phyloP scores from a whole-genome alignment of 176 grass and related monocot genomes.

The Lolium multiflorum region DNA sequence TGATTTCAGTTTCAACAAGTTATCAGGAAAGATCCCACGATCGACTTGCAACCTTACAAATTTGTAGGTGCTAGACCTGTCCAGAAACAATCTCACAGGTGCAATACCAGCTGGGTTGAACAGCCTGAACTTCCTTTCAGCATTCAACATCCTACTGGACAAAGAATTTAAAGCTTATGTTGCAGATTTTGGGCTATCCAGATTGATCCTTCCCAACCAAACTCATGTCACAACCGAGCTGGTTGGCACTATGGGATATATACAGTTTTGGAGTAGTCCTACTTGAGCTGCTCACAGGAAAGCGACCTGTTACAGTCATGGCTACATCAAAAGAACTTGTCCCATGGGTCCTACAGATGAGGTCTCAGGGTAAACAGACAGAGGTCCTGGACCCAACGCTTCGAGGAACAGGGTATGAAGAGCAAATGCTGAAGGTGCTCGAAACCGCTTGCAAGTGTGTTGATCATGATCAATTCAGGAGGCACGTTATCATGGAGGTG shows the following conservation, averaged over 20 bases:
- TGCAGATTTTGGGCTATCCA: slow-evolving; percentile 82
- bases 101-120: background rate
- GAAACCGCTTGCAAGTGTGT: no score
- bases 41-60: slow-evolving; percentile 40
- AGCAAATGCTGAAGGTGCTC: no score
- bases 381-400: no score
- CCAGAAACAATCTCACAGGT: slow-evolving; percentile 39
- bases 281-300: slow-evolving; percentile 64
- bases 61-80: slow-evolving; percentile 24
- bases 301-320: slow-evolving; percentile 23
- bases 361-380: no score
- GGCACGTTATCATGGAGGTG: no score
- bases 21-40: slow-evolving; percentile 26
- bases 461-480: no score
- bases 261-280: slow-evolving; percentile 78
- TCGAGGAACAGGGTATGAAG: no score
- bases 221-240: slow-evolving; percentile 85
- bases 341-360: no score
- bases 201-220: slow-evolving; percentile 62
- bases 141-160: slow-evolving; percentile 60
- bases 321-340: no score
- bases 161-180: slow-evolving; percentile 68
- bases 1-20: slow-evolving; percentile 32
- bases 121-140: slow-evolving; percentile 28
- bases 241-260: slow-evolving; percentile 66